Base-by-base conservation (phyloP, 2,329 filamentous ascomycete species). In the Penicillium sp. region DNA sequence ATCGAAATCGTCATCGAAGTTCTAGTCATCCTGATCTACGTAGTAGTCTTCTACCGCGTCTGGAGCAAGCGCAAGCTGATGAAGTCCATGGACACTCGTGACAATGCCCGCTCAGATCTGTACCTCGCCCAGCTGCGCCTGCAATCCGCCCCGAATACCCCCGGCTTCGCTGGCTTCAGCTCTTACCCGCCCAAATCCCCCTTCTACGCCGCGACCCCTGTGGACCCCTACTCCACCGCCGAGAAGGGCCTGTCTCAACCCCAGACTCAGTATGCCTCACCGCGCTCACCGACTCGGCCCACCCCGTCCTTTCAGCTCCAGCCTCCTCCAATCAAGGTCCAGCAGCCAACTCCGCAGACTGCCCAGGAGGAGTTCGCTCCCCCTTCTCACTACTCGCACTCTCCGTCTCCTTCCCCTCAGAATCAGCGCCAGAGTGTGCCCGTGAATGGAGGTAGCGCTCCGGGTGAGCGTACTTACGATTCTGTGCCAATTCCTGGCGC, bases 61-160 rank as follows among this genome's bases (percentile, higher is more conserved):
- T 96, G 92, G 84, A 91, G 89, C 63, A 99, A 97, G 83, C 89
- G 91, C 73, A 89, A 89, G 72, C 89, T 99, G 59, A 87, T 89
- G 76, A 97, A 97, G 82, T 92, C 91, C 60, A 99, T 99, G 94
- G 89, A 96, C 72, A 81, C 89, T 71, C 91, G 94, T 66, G 94
- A 99, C 81, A 89, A 90, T 70, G 94, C 94, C 61, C 89, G 94
- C 59, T 93, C 90, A 58, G 92, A 97, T 72, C 84, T 99, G 61
- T 97, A 97, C 79, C 90, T 97, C 60, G 91, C 88, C 51, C 88
- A 91, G 72, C 84, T 91, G 39, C 87, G 87, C 63, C 79, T 85
- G 18, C 92, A 97, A 77, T 96, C 91, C 26, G 92, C 91, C 5
- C 93, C 93, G 64, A 97, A 97, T 80, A 97, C 93, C 0, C 93